These are phyloP conservation scores for Agaricus blazei DNA, from an alignment of 768 basidiomycete species.

Conservation along the genomic window DNA sequence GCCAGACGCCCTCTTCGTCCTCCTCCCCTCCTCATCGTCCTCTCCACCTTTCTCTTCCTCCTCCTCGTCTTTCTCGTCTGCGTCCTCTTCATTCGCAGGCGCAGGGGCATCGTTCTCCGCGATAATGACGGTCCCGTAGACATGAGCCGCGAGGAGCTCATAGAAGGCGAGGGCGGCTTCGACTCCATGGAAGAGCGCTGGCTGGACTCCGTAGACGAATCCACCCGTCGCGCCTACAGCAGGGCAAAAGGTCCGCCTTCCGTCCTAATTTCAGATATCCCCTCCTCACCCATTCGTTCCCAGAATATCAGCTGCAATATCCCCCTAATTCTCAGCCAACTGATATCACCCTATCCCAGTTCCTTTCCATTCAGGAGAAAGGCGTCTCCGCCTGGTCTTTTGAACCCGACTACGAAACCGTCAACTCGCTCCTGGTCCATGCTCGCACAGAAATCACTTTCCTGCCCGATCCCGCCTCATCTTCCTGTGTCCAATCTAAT, in stretches of 20 bases:
- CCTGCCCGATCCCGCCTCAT: conserved; percentile 91
- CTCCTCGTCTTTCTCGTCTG: conserved; percentile 89
- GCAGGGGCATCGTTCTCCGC: conserved; percentile 71
- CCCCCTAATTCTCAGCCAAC: conserved; percentile 96
- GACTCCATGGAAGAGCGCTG: conserved; percentile 90
- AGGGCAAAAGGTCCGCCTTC: conserved; percentile 75
- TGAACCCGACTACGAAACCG: conserved; percentile 96
- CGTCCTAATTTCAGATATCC: conserved; percentile 11
- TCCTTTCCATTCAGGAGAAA: conserved; percentile 98
- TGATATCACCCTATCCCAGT: conserved; percentile 97
- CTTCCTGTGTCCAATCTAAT: conserved; percentile 94
- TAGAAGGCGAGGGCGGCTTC: conserved; percentile 90
- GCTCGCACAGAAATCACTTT: conserved; percentile 97
- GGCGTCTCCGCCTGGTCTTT: conserved; percentile 99
- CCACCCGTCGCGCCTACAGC: conserved; percentile 62
- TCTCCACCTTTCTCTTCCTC: conserved; percentile 89
- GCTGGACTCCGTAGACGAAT: conserved; percentile 79
- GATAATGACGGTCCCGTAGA: conserved; percentile 93
- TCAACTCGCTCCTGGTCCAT: conserved; percentile 89
- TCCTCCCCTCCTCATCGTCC: conserved; percentile 89
- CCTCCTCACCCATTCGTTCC: conserved; percentile 5
- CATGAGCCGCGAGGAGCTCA: conserved; percentile 86
- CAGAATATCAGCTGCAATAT: conserved; percentile 83
- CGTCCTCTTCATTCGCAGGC: conserved; percentile 75
- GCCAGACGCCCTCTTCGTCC: conserved; percentile 73